Percentiles rank a stretch among this genome's conserved stretches.
Conservation (phyloP, 768 basidiomycete genomes). For the Hygrophoropsis aurantiaca region DNA sequence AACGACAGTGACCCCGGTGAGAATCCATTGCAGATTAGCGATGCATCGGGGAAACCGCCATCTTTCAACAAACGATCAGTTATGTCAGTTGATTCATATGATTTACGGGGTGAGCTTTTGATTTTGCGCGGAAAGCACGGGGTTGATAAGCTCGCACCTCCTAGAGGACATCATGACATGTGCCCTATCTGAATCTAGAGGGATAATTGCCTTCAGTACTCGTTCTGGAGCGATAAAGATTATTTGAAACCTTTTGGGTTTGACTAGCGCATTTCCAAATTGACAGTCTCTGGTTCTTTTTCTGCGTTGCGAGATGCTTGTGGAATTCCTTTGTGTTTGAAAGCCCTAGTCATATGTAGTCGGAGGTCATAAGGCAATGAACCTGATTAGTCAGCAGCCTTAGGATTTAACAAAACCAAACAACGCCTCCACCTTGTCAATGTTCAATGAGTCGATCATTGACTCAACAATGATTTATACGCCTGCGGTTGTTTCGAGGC, state of each 20-base stretch:
- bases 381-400: constrained; percentile 5
- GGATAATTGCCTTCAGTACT: constrained; percentile 42
- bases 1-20: not conserved
- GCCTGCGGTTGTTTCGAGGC: not conserved
- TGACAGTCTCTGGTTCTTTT: too few species aligned
- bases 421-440: constrained; percentile 2
- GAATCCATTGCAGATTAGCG: not conserved
- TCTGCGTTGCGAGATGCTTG: too few species aligned
- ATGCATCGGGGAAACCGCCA: not conserved
- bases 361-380: too few species aligned
- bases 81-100: constrained; percentile 21
- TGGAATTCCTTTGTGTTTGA: too few species aligned
- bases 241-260: too few species aligned
- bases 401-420: constrained; percentile 5
- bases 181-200: constrained; percentile 45
- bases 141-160: too few species aligned
- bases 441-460: not conserved
- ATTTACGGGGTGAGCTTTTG: constrained; percentile 27
- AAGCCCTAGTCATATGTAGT: too few species aligned
- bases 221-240: constrained; percentile 32
- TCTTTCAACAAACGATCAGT: constrained; percentile 12
- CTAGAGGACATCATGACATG: constrained; percentile 47
- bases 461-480: not conserved
- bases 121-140: too few species aligned
- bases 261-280: too few species aligned